These are phyloP conservation scores for Calocybe gangraenosa DNA, from an alignment of 768 basidiomycete species.

Conservation along the genomic window DNA sequence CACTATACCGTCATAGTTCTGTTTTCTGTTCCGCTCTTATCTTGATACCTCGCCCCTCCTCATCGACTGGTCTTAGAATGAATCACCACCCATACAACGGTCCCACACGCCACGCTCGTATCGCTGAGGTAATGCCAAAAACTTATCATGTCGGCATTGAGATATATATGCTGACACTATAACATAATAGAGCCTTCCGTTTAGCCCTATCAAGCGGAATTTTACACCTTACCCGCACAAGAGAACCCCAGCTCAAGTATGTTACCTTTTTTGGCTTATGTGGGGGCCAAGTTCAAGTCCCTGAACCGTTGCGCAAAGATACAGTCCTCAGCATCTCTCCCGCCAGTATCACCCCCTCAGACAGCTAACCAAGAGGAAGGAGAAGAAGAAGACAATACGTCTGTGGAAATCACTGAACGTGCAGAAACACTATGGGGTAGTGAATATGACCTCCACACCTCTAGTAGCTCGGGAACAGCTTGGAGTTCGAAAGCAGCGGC, in stretches of 20 bases:
- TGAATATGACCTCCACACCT: background rate
- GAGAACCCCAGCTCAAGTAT: slow-evolving; percentile 2
- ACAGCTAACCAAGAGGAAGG: background rate
- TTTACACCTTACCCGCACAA: slow-evolving; percentile 4
- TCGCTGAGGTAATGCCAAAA: background rate
- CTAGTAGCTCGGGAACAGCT: background rate
- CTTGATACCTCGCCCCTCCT: no score
- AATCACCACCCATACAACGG: no score
- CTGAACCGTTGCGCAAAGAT: background rate
- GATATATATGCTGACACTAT: no score
- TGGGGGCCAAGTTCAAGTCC: background rate
- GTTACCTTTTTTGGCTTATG: no score
- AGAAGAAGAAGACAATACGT: background rate
- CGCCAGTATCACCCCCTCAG: background rate
- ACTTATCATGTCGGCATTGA: background rate
- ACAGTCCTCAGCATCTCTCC: slow-evolving; percentile 4
- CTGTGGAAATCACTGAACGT: background rate
- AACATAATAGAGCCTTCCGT: background rate
- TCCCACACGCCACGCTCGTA: no score
- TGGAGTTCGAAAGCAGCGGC: background rate
- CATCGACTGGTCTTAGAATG: no score
- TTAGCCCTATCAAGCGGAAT: background rate
- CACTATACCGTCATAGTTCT: background rate
- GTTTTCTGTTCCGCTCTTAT: background rate
- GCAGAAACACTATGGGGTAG: slow-evolving; percentile 1